Conservation (phyloP, 495 filamentous ascomycete species). For the Ramalina peruviana region DNA sequence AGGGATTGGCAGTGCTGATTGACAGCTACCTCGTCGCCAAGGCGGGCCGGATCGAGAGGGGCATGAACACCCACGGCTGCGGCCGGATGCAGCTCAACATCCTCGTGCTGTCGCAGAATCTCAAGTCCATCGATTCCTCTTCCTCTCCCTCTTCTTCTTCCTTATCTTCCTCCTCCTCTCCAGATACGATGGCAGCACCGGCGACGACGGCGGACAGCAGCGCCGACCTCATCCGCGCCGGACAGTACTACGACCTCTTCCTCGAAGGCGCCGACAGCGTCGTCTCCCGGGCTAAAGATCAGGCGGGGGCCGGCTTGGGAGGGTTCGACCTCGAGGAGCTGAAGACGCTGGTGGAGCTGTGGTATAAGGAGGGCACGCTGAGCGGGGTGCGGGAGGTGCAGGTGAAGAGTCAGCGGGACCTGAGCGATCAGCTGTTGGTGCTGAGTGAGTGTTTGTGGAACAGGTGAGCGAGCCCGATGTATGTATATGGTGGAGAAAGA, state of each 20-base stretch:
- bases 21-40: slow-evolving; percentile 56
- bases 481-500: too few species aligned
- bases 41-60: slow-evolving; percentile 40
- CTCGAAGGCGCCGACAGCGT: slow-evolving; percentile 51
- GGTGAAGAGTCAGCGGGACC: slow-evolving; percentile 54
- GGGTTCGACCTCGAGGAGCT: slow-evolving; percentile 71
- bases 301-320: slow-evolving; percentile 22
- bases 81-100: slow-evolving; percentile 79
- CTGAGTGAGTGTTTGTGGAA: slow-evolving; percentile 75
- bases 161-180: slow-evolving; percentile 12
- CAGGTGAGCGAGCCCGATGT: slow-evolving; percentile 6
- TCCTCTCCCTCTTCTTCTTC: slow-evolving; percentile 12
- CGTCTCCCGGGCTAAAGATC: slow-evolving; percentile 22
- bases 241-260: slow-evolving; percentile 71
- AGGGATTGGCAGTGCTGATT: slow-evolving; percentile 56
- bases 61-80: slow-evolving; percentile 64
- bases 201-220: slow-evolving; percentile 18
- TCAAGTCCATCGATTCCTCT: slow-evolving; percentile 63
- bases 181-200: slow-evolving; percentile 18
- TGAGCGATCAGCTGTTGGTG: slow-evolving; percentile 59
- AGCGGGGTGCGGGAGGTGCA: slow-evolving; percentile 60
- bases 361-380: slow-evolving; percentile 65
- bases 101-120: slow-evolving; percentile 83
- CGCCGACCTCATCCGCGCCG: slow-evolving; percentile 43
- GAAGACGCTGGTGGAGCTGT: slow-evolving; percentile 70